phyloP scores from a whole-genome alignment of 1,284 basidiomycete species.

The Pseudozyma flocculosa region DNA sequence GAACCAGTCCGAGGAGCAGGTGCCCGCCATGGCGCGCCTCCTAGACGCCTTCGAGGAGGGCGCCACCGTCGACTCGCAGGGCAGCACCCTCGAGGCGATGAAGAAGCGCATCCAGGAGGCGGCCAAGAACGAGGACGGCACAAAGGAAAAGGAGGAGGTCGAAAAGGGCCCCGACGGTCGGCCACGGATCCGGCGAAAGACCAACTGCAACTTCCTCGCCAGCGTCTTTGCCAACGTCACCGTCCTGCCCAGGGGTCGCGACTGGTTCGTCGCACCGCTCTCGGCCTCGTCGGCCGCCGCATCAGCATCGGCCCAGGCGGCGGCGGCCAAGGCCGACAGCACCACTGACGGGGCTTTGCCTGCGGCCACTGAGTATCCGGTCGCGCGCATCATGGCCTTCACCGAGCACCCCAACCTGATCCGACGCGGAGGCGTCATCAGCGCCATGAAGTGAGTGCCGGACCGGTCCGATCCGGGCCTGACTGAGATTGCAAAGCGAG shows the following conservation, averaged over 20 bases:
- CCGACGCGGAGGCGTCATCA: constrained; percentile 54
- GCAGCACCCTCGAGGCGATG: constrained; percentile 48
- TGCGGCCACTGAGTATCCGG: constrained; percentile 46
- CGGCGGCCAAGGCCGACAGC: constrained; percentile 6
- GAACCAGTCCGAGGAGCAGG: constrained; percentile 37
- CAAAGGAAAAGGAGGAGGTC: constrained; percentile 24
- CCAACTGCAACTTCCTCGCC: constrained; percentile 56
- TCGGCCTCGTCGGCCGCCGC: constrained; percentile 33
- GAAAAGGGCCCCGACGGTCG: constrained; percentile 38
- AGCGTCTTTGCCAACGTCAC: constrained; percentile 57
- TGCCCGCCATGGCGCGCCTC: constrained; percentile 50
- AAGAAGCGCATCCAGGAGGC: constrained; percentile 39
- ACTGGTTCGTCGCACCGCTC: constrained; percentile 51
- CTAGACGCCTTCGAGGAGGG: constrained; percentile 57
- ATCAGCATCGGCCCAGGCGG: constrained; percentile 38
- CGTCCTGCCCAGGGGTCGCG: constrained; percentile 48
- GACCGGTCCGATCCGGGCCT: too few relatives aligned
- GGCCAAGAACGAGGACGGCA: constrained; percentile 8
- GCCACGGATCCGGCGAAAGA: constrained; percentile 48
- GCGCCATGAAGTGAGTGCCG: constrained; percentile 42
- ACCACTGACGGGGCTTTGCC: constrained; percentile 16
- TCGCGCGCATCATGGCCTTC: constrained; percentile 53
- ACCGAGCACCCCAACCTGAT: constrained; percentile 57
- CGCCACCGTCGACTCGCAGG: constrained; percentile 44
- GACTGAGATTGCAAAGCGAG: too few relatives aligned